phyloP scores from a whole-genome alignment of 495 filamentous ascomycete genomes.

The Sabuloglossum arenarium region DNA sequence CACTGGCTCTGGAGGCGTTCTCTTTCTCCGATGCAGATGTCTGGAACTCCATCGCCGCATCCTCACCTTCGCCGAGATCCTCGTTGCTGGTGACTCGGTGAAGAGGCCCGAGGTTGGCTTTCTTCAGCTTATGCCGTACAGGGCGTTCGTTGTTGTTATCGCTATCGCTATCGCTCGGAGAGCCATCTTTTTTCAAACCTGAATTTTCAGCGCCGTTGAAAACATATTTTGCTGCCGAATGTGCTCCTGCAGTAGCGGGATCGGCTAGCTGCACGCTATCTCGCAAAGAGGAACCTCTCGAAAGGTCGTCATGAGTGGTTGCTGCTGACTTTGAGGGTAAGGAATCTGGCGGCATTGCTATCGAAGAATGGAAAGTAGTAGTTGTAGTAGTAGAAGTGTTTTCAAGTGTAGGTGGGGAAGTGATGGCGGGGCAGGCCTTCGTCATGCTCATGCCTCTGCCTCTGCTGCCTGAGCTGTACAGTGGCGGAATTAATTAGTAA shows the following conservation, averaged over 20 bases:
- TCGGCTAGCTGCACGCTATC: neutral
- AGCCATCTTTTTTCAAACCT: neutral
- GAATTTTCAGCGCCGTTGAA: neutral
- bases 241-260: neutral
- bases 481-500: neutral
- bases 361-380: neutral
- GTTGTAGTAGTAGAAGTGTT: neutral
- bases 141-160: slow-evolving; percentile 25
- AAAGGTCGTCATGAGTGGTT: neutral
- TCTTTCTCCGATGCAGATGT: neutral
- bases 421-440: neutral
- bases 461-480: neutral
- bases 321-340: neutral
- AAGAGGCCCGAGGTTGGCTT: slow-evolving; percentile 28
- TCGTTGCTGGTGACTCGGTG: neutral
- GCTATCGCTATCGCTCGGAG: slow-evolving; percentile 20
- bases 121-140: slow-evolving; percentile 38
- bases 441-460: neutral
- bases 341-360: too few relatives aligned
- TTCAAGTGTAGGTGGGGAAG: neutral
- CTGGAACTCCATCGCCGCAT: neutral
- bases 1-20: neutral
- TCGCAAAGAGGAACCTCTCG: neutral
- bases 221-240: neutral
- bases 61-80: neutral